Evolutionary conservation across 1,284 basidiomycete genomes (phyloP).

Genomic region (Chalciporus sp.): DNA sequence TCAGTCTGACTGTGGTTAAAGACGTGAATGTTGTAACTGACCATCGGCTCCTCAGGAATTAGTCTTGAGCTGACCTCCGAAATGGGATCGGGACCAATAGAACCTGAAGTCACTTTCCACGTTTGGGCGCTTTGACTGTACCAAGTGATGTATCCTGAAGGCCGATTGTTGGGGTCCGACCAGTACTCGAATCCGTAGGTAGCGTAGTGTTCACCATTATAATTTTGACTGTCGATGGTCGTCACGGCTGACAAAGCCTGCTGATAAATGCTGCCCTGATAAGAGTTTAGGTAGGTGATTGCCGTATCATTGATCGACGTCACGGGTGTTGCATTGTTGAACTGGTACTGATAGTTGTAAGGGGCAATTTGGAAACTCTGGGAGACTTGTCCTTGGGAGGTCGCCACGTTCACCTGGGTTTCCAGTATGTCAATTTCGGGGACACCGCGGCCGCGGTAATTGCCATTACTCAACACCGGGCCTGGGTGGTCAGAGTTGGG

Average conservation of each 20-base stretch:
- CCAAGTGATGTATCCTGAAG: constrained; percentile 77
- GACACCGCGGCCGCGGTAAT: constrained; percentile 74
- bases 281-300: constrained; percentile 64
- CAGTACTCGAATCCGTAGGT: constrained; percentile 78
- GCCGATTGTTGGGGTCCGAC: constrained; percentile 61
- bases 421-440: constrained; percentile 90
- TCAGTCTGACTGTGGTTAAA: constrained; percentile 5
- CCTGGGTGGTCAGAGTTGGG: constrained; percentile 83
- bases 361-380: constrained; percentile 84
- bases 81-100: constrained; percentile 60
- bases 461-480: constrained; percentile 47
- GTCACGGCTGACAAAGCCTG: constrained; percentile 76
- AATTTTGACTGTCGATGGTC: constrained; percentile 54
- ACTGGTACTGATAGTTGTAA: constrained; percentile 72
- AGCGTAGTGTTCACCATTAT: constrained; percentile 53
- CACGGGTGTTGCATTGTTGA: constrained; percentile 52
- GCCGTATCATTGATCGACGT: constrained; percentile 57
- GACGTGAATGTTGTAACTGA: constrained; percentile 34
- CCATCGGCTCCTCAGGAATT: constrained; percentile 75
- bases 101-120: constrained; percentile 66
- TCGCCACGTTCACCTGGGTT: constrained; percentile 54
- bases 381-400: constrained; percentile 66
- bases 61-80: constrained; percentile 61
- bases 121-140: constrained; percentile 57
- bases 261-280: constrained; percentile 78